Percentiles rank a stretch among this genome's conserved stretches.
Evolutionary conservation across 1,139 yeast species (phyloP).

Genomic region (Suhomyces kunorum): DNA sequence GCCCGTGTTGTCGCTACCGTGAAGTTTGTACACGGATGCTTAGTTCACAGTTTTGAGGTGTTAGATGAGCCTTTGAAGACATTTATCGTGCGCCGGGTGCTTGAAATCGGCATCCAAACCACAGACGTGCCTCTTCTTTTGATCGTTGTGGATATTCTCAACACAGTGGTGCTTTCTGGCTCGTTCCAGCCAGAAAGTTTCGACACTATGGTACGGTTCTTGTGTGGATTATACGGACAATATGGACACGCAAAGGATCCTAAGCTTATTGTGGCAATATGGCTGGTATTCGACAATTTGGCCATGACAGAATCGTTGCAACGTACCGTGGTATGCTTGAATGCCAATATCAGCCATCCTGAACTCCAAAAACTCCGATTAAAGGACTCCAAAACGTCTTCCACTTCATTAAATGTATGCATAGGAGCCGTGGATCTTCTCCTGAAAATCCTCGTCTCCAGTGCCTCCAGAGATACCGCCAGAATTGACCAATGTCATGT

Average conservation of each 20-base stretch:
- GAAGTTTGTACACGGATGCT: slow-evolving; percentile 42
- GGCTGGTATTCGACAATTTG: slow-evolving; percentile 33
- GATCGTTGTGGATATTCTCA: slow-evolving; percentile 48
- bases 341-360: slow-evolving; percentile 29
- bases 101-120: slow-evolving; percentile 47
- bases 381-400: background rate
- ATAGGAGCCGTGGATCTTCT: slow-evolving; percentile 50
- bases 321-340: slow-evolving; percentile 23
- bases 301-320: slow-evolving; percentile 24
- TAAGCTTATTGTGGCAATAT: slow-evolving; percentile 37
- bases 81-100: slow-evolving; percentile 34
- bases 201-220: slow-evolving; percentile 41
- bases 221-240: slow-evolving; percentile 56
- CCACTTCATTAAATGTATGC: slow-evolving; percentile 34
- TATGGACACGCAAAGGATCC: too few species aligned
- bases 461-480: slow-evolving; percentile 18
- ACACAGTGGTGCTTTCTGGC: slow-evolving; percentile 50
- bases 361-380: slow-evolving; percentile 26
- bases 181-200: slow-evolving; percentile 45
- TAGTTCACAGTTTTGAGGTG: slow-evolving; percentile 49
- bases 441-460: slow-evolving; percentile 23
- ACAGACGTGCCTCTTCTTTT: slow-evolving; percentile 40
- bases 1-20: slow-evolving; percentile 27
- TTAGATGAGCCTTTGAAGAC: slow-evolving; percentile 45
- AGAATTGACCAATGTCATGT: slow-evolving; percentile 24